A percentile compares a stretch with the other conserved stretches of the same genome.
Evolutionary conservation across 2,329 filamentous ascomycete species (phyloP).

Genomic region (Calonectria hongkongensis): DNA sequence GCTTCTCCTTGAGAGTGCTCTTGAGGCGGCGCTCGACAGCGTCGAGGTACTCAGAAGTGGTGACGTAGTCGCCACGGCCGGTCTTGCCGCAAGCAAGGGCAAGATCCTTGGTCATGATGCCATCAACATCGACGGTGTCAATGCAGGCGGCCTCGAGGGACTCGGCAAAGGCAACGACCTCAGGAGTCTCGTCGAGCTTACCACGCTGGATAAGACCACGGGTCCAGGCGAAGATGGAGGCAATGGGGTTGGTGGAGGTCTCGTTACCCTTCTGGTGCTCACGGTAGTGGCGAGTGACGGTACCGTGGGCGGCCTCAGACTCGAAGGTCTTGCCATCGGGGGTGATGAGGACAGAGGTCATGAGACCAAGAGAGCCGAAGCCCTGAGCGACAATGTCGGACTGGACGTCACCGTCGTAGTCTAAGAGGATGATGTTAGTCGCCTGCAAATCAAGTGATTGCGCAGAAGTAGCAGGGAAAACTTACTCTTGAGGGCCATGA

Average conservation of each 20-base stretch:
- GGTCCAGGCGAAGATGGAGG: constrained; percentile 99
- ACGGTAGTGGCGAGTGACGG: constrained; percentile 98
- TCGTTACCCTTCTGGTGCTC: constrained; percentile 99
- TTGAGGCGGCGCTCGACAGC: constrained; percentile 95
- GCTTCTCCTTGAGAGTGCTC: constrained; percentile 84
- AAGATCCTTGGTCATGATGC: constrained; percentile 99
- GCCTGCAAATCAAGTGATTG: constrained; percentile 31
- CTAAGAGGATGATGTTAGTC: constrained; percentile 66
- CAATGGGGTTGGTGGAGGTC: constrained; percentile 98
- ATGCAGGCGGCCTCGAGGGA: constrained; percentile 93
- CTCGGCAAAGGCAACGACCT: constrained; percentile 93
- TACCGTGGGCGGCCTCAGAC: constrained; percentile 97
- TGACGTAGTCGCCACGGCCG: constrained; percentile 89
- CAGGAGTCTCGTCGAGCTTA: constrained; percentile 93
- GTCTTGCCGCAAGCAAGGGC: constrained; percentile 96
- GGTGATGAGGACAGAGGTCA: constrained; percentile 98
- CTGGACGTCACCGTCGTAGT: constrained; percentile 99
- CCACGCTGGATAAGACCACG: constrained; percentile 95
- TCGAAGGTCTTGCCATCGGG: constrained; percentile 98
- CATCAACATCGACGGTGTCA: constrained; percentile 94
- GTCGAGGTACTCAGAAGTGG: constrained; percentile 91
- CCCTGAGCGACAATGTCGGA: constrained; percentile 99
- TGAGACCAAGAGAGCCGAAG: constrained; percentile 97
- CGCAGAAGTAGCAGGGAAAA: constrained; percentile 46
- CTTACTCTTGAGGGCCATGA: constrained; percentile 98